A percentile compares a stretch with the other conserved stretches of the same genome.
Conservation (phyloP, 208 protist species). For the Crithidia bombi region DNA sequence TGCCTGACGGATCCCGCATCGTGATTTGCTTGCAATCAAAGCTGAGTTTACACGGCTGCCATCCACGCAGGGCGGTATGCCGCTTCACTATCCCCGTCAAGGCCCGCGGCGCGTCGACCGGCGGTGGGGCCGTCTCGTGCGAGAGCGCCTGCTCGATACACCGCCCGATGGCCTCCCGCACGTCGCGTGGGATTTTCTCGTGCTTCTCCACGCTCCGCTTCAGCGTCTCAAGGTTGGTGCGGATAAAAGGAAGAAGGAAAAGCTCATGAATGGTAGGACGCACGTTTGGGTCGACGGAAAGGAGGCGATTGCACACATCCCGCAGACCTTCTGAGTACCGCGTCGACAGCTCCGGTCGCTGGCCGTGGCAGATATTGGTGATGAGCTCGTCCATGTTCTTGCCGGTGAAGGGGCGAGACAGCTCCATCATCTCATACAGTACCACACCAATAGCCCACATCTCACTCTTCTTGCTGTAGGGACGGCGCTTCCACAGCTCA, state of each 20-base stretch:
- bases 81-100: conserved; percentile 54
- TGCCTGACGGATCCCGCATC: conserved; percentile 40
- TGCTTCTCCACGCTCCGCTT: conserved; percentile 77
- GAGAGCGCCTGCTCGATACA: conserved; percentile 65
- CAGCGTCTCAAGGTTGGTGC: conserved; percentile 65
- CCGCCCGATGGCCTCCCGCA: conserved; percentile 63
- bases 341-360: conserved; percentile 48
- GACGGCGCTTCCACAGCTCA: conserved; percentile 90
- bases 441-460: conserved; percentile 92
- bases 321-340: conserved; percentile 59
- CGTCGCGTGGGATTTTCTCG: conserved; percentile 56
- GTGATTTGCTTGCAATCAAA: conserved; percentile 53
- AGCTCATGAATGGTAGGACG: conserved; percentile 67
- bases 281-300: conserved; percentile 60
- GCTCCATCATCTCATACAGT: conserved; percentile 87
- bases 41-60: conserved; percentile 78
- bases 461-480: conserved; percentile 94
- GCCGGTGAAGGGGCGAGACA: conserved; percentile 81
- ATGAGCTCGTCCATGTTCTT: conserved; percentile 87
- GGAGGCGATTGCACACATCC: conserved; percentile 59
- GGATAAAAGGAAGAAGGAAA: conserved; percentile 75
- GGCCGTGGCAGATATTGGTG: conserved; percentile 78
- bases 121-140: conserved; percentile 30
- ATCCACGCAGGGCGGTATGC: conserved; percentile 76
- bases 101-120: conserved; percentile 40